phyloP scores from a whole-genome alignment of 2,329 filamentous ascomycete genomes.

The Fusarium goolgardi region DNA sequence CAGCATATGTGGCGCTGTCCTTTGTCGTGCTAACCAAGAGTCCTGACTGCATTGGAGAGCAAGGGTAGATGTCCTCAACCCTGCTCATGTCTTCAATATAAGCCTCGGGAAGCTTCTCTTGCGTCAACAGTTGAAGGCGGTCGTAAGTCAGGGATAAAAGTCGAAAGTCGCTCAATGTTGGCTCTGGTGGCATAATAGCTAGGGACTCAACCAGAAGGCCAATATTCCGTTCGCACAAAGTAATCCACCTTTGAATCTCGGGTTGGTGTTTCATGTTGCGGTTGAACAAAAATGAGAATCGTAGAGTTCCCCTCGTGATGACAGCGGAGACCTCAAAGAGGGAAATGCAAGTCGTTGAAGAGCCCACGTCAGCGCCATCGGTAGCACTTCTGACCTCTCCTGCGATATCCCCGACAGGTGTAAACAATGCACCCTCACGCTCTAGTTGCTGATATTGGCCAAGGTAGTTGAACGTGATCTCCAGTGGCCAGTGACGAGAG shows the following conservation, averaged over 20 bases:
- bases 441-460: slow-evolving; percentile 49
- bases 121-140: slow-evolving; percentile 18
- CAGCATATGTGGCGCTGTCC: slow-evolving; percentile 49
- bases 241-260: slow-evolving; percentile 49
- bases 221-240: slow-evolving; percentile 25
- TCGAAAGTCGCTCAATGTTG: slow-evolving; percentile 36
- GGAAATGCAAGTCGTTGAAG: slow-evolving; percentile 51
- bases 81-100: neutral
- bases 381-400: slow-evolving; percentile 32
- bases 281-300: slow-evolving; percentile 59
- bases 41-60: slow-evolving; percentile 53
- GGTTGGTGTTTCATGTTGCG: slow-evolving; percentile 55
- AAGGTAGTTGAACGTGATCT: slow-evolving; percentile 47
- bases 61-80: slow-evolving; percentile 52
- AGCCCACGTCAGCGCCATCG: slow-evolving; percentile 30
- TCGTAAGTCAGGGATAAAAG: slow-evolving; percentile 36
- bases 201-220: slow-evolving; percentile 8
- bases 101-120: slow-evolving; percentile 32
- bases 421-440: slow-evolving; percentile 44
- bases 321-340: slow-evolving; percentile 61
- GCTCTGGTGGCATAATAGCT: slow-evolving; percentile 8
- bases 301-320: slow-evolving; percentile 57
- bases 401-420: slow-evolving; percentile 22
- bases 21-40: slow-evolving; percentile 55
- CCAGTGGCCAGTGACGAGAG: slow-evolving; percentile 40